Base-by-base conservation (phyloP, 2,329 filamentous ascomycete genomes). In the Fusarium marasasianum region DNA sequence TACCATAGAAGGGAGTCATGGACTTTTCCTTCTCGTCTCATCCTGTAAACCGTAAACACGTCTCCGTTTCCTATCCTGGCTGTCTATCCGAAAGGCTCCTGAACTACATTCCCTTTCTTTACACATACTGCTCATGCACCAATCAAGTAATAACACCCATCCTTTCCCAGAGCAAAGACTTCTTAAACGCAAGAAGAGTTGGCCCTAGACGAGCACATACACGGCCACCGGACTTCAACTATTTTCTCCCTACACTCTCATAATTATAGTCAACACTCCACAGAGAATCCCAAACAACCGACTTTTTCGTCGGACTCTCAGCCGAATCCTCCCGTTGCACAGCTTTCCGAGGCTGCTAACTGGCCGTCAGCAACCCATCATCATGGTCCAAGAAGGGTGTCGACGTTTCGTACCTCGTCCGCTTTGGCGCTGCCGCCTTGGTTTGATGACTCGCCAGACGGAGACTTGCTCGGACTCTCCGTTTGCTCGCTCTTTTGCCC, bases 231-330 rank as follows among this genome's bases (percentile, higher is more conserved):
- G 31, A 31, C 33, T 38, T n/a, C 18, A 29, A 40, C 71, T 75
- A 80, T 70, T 72, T 79, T 73, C 75, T 80, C n/a, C 64, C 60
- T 5, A 77, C 75, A 47, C 84, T 86, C 73, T 88, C 88, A 56
- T 88, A 86, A 71, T 84, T 89, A 51, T 90, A 84, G 75, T 91
- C 89, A 33, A 91, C 78, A 71, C 85, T 89, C 90, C 90, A 91
- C 22, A 92, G 80, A 18, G 88, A 86, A 73, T 91, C 89, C 89
- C 89, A 92, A 15, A 91, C 85, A 8, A 91, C 83, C 35, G 87
- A 89, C 76, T 82, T 87, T 80, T 85, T 88, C n/a, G 79, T 81
- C 31, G 84, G 79, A 67, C 84, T 85, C 61, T 84, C 80, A 17
- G 65, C 60, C 73, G 76, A 82, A 60, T 83, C 79, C 72, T 88